Evolutionary conservation across 768 basidiomycete genomes (phyloP), one percentile per base, ranked within the genome.

Genomic region (Boletus tylopilopsis): DNA sequence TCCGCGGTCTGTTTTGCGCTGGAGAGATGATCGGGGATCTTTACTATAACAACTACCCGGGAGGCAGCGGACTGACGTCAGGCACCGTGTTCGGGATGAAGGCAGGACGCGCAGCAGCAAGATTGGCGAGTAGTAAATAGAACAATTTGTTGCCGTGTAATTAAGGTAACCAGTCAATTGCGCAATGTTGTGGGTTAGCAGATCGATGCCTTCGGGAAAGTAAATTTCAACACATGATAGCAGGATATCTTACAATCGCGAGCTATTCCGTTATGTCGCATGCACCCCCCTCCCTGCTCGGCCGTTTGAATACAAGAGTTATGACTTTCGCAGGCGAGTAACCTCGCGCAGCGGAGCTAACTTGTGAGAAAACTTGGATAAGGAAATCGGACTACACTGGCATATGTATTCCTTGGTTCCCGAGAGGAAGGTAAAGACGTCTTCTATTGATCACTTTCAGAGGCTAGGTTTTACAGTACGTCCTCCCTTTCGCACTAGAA

Each of bases 11-110:
- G 33, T 85, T 80, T 62, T 83, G 80, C 55, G 72, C 82, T 2
- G 85, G 85, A 13, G 85, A 86, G 64, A 80, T 86, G 75, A 78
- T 85, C 0, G 83, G 84, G 5, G 78, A 77, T 11, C 57, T 87
- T 41, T 87, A 81, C 58, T 80, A 78, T 53, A 64, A 68, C 21
- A 87, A 86, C 57, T 87, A 87, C 58, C 85, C 85, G 0, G 84
- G 84, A 4, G 83, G 84, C 15, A 83, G 81, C 56, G 84, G 84
- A 19, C 57, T 85, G 50, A 84, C 77, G 15, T 78, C 78, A 5
- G 82, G 81, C 0, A 81, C 83, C 0, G 83, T 85, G 12, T 84
- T 86, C 62, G 84, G 82, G 11, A 71, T 76, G 35, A 76, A 74
- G 51, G 80, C 81, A 24, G 83, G 82, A 8, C 50, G 56, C 23